Evolutionary conservation across 1,284 basidiomycete species (phyloP).

Genomic region (Polyporus tsugae): DNA sequence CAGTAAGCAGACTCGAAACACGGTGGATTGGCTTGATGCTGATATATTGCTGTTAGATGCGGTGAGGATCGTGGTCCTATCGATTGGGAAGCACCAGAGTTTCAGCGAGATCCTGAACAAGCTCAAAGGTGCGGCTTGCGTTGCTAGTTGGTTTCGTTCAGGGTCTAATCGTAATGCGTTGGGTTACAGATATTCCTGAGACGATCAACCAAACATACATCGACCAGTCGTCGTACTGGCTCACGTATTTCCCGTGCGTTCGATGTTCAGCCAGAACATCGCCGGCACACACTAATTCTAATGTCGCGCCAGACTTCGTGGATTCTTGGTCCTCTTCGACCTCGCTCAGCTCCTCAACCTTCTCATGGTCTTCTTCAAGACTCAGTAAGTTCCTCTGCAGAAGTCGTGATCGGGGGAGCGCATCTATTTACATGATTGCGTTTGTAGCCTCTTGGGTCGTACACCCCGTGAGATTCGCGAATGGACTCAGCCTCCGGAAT

Average conservation of each 20-base stretch:
- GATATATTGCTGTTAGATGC: conserved; percentile 51
- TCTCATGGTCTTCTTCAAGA: conserved; percentile 86
- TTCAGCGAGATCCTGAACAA: conserved; percentile 72
- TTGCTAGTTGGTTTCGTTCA: neutral
- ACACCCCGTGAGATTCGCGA: conserved; percentile 97
- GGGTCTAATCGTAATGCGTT: neutral
- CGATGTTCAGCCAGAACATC: neutral
- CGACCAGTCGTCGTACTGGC: conserved; percentile 89
- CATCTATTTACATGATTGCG: neutral
- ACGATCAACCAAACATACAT: conserved; percentile 84
- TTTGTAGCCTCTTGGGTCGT: conserved; percentile 82
- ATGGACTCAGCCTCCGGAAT: conserved; percentile 94
- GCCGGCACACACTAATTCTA: neutral
- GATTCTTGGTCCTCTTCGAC: conserved; percentile 94
- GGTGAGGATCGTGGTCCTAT: conserved; percentile 70
- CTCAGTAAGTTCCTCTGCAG: conserved; percentile 51
- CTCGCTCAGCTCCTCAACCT: conserved; percentile 95
- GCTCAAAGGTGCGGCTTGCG: conserved; percentile 62
- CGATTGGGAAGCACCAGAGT: conserved; percentile 74
- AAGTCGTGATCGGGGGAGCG: neutral
- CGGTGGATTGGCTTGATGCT: neutral
- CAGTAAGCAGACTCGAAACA: conserved; percentile 56
- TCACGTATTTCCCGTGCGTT: conserved; percentile 90
- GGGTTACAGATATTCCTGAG: conserved; percentile 64
- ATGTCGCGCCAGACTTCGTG: conserved; percentile 70